Base-by-base conservation (phyloP, 352 stramenopile species). In the Phytophthora pisi region DNA sequence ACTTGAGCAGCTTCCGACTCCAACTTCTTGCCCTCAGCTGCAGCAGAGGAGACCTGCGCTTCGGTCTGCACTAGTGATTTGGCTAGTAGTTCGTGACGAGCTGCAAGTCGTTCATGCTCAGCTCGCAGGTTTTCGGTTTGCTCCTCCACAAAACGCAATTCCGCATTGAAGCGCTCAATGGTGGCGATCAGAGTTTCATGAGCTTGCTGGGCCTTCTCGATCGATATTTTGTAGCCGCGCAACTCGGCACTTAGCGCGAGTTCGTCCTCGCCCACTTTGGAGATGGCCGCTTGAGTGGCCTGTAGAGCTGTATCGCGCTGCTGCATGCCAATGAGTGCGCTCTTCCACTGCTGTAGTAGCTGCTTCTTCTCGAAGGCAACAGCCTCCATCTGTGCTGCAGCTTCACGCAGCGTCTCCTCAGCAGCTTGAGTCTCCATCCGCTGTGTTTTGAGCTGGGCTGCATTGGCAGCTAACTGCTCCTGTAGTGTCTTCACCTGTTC, bases 331-430 rank as follows among this genome's bases (percentile, higher is more conserved):
- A 98, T 89, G 9, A 98, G 72, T n/a, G 92, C 91, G 65, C 89
- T 95, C 67, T 98, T 98, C 95, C 96, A 98, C 70, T 99, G 92
- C 76, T 97, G 91, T 64, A 98, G 67, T 10, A 98, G 72, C 64
- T 98, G 93, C 70, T 97, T 98, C 77, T 98, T 98, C 75, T 99
- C 96, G 53, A 97, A 97, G 10, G 88, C 79, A 49, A 98, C 95
- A 6, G 87, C 74, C 26, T 98, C 92, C 87, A 98, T 96, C 61
- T 98, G 95, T 36, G 77, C 74, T 8, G 71, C 81, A 20, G 93
- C 95, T 47, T 98, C 93, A 4, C 77, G 77, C 54, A 98, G 78
- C 38, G 96, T 97, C 30, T 93, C 81, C 40, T 95, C 79, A 0
- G 93, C 92, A 9, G 91, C 88, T 7, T 78, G 73, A 9, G 92